A percentile compares a stretch with the other conserved stretches of the same genome.
Evolutionary conservation across 2,329 filamentous ascomycete genomes (phyloP).

Genomic region (Epichloe amarillans): DNA sequence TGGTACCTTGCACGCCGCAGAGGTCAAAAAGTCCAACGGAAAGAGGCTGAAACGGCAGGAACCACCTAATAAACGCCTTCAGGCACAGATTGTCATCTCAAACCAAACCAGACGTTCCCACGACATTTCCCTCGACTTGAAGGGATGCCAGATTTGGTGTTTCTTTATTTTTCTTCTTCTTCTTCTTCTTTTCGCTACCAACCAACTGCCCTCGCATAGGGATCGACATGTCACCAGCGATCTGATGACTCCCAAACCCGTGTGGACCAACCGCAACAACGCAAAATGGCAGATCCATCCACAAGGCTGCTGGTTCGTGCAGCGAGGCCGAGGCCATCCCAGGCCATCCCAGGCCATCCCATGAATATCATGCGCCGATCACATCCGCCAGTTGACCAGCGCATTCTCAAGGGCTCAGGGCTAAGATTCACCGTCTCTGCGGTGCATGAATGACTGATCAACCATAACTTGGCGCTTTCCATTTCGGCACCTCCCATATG

Average conservation of each 20-base stretch:
- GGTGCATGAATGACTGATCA: no score
- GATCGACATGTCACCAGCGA: not conserved
- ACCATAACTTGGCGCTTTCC: no score
- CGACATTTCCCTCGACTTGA: not conserved
- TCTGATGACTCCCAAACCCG: not conserved
- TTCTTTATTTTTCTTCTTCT: rapidly evolving
- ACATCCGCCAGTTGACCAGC: no score
- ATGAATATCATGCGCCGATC: not conserved
- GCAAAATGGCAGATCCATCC: not conserved
- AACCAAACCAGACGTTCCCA: not conserved
- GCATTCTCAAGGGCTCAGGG: no score
- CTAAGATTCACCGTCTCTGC: no score
- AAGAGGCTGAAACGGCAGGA: not conserved
- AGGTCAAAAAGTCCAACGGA: not conserved
- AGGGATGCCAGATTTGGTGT: not conserved
- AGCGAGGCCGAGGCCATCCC: not conserved
- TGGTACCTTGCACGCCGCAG: no score
- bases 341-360: not conserved
- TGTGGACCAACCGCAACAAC: no score
- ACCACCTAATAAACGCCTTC: not conserved
- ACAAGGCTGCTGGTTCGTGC: not conserved
- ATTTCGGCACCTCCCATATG: no score
- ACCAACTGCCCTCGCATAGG: not conserved
- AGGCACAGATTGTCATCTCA: not conserved
- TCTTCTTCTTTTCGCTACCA: not conserved